phyloP scores from a whole-genome alignment of 2,329 filamentous ascomycete genomes.

The Chalara sp. region DNA sequence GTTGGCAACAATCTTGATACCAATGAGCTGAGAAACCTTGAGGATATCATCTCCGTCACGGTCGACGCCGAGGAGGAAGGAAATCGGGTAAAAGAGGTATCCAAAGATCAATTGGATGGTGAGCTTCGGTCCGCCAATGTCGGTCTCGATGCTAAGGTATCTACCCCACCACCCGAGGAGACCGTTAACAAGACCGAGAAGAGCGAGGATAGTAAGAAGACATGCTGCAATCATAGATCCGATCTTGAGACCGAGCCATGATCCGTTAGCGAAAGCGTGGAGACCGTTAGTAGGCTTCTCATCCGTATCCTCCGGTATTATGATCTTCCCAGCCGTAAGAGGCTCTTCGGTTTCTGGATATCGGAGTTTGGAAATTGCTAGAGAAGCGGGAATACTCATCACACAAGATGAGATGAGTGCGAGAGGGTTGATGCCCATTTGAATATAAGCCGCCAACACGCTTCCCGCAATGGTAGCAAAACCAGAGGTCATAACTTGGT shows the following conservation, averaged over 20 bases:
- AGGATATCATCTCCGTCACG: slow-evolving; percentile 53
- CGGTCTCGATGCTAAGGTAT: slow-evolving; percentile 61
- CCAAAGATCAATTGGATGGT: slow-evolving; percentile 70
- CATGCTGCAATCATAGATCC: slow-evolving; percentile 75
- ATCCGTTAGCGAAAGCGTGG: slow-evolving; percentile 78
- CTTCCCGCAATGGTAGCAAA: slow-evolving; percentile 90
- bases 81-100: slow-evolving; percentile 71
- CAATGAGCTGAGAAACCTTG: slow-evolving; percentile 72
- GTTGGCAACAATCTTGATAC: slow-evolving; percentile 72
- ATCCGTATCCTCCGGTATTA: slow-evolving; percentile 67
- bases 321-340: slow-evolving; percentile 72
- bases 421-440: slow-evolving; percentile 75
- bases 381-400: slow-evolving; percentile 89
- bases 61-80: slow-evolving; percentile 76
- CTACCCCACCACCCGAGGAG: slow-evolving; percentile 78
- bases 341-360: slow-evolving; percentile 86
- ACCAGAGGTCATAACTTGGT: slow-evolving; percentile 88
- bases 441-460: slow-evolving; percentile 80
- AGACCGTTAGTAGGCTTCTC: slow-evolving; percentile 72
- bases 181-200: slow-evolving; percentile 68
- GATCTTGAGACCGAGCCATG: slow-evolving; percentile 82
- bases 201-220: slow-evolving; percentile 76
- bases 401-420: slow-evolving; percentile 86
- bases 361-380: slow-evolving; percentile 83
- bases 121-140: slow-evolving; percentile 62